Evolutionary conservation across 305 asterid species (phyloP).

Genomic region (Lippia alba): DNA sequence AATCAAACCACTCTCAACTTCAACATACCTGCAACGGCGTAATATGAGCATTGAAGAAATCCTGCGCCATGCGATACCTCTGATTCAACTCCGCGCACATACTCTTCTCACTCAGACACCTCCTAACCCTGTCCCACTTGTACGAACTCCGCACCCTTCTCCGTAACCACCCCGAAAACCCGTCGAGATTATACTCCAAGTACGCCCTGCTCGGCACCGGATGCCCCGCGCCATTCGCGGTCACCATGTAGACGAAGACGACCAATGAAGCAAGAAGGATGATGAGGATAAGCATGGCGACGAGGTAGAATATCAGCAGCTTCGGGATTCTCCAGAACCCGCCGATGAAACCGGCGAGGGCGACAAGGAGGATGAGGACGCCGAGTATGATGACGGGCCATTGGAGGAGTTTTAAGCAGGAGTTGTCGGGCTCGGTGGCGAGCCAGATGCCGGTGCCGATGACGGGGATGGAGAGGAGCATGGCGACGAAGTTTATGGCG

Average conservation of each 20-base stretch:
- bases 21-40: slow-evolving; percentile 71
- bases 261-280: slow-evolving; percentile 68
- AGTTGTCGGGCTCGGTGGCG: slow-evolving; percentile 64
- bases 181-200: slow-evolving; percentile 71
- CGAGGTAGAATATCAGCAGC: slow-evolving; percentile 65
- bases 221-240: slow-evolving; percentile 71
- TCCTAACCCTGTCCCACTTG: slow-evolving; percentile 85
- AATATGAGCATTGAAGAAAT: slow-evolving; percentile 84
- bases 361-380: slow-evolving; percentile 58
- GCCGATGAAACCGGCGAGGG: slow-evolving; percentile 73
- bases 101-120: slow-evolving; percentile 69
- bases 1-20: no score
- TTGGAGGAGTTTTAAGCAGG: slow-evolving; percentile 73
- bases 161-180: slow-evolving; percentile 65
- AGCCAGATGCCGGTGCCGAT: slow-evolving; percentile 92
- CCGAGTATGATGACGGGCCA: slow-evolving; percentile 87
- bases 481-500: slow-evolving; percentile 68
- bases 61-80: slow-evolving; percentile 81
- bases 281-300: slow-evolving; percentile 74
- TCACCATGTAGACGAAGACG: slow-evolving; percentile 71
- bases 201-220: slow-evolving; percentile 72
- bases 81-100: slow-evolving; percentile 77
- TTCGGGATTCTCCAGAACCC: slow-evolving; percentile 77
- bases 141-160: slow-evolving; percentile 67
- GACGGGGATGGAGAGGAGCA: slow-evolving; percentile 76